Base-by-base conservation (phyloP, 2,329 filamentous ascomycete genomes). In the Dactylellina leptospora region DNA sequence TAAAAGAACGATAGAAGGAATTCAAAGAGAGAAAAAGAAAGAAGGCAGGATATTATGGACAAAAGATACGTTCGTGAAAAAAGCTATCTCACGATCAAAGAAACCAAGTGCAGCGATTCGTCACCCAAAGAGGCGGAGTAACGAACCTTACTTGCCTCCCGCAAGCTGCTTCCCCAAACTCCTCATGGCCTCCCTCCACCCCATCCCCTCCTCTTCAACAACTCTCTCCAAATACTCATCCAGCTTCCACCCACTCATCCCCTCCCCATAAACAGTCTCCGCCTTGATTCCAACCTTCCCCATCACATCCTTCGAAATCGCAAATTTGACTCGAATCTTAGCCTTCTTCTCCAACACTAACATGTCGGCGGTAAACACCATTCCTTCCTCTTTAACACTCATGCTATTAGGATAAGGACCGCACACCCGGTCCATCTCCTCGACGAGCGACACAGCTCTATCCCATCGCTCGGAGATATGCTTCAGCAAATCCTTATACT, bases 171-270 rank as follows among this genome's bases (percentile, higher is more conserved):
- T 47, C 22, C 59, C 53, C 38, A 72, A 38, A 33, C 59, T 72
- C 38, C 47, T 45, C 68, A 72, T 72, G 25, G 68, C 68, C 38
- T 63, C 59, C 13, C 54, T 55, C 68, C 68, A 72, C 23, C 54
- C 53, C 68, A 60, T 64, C 9, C 68, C 59, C 25, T 72, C 68
- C 2, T 47, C 68, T 1, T 51, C 27, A 11, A 72, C 54, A 9
- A 84, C 83, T 33, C 84, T 84, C 10, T 81, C 79, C 74, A 95
- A 77, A 75, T 90, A 92, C 61, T 91, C 89, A n/a, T 81, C 82
- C 82, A 95, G 88, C 79, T 91, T 92, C 53, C 83, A 85, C 74
- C 87, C 86, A 74, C 91, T 90, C 78, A 93, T 92, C 70, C 85
- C 84, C 80, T 93, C 90, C 0, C 91, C 91, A 78, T 95, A 95